Evolutionary conservation across 257 asterid species (phyloP).

Genomic region (Penstemon eatonii): DNA sequence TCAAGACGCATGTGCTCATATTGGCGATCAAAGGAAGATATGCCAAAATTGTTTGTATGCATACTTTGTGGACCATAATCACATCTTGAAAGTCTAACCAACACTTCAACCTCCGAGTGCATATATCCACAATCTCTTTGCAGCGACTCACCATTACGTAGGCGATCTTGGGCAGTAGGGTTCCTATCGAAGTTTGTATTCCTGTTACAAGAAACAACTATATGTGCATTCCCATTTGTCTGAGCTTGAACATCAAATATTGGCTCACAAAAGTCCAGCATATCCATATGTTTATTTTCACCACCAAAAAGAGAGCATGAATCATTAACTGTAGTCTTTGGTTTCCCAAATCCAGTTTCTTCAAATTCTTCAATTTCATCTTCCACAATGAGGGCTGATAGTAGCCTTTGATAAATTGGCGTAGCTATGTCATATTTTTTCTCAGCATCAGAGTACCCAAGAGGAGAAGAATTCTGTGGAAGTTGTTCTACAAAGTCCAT

Average conservation of each 20-base stretch:
- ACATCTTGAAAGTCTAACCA: slow-evolving; percentile 60
- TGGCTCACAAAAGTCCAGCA: slow-evolving; percentile 52
- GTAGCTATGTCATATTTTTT: slow-evolving; percentile 43
- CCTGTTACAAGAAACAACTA: slow-evolving; percentile 54
- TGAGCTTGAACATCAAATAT: slow-evolving; percentile 49
- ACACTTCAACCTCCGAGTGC: slow-evolving; percentile 63
- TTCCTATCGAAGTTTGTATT: slow-evolving; percentile 41
- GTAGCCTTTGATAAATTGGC: slow-evolving; percentile 87
- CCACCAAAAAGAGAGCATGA: slow-evolving; percentile 40
- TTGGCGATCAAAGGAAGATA: slow-evolving; percentile 54
- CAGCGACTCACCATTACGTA: slow-evolving; percentile 54
- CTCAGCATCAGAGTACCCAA: slow-evolving; percentile 47
- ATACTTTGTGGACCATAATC: slow-evolving; percentile 51
- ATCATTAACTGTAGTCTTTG: slow-evolving; percentile 46
- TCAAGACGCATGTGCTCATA: slow-evolving; percentile 73
- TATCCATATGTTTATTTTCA: slow-evolving; percentile 45
- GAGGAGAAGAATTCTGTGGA: slow-evolving; percentile 46
- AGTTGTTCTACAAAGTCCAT: slow-evolving; percentile 51
- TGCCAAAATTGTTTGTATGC: slow-evolving; percentile 36
- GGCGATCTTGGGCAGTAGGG: slow-evolving; percentile 35
- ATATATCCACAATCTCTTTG: slow-evolving; percentile 52
- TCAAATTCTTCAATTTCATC: slow-evolving; percentile 79
- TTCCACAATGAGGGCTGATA: slow-evolving; percentile 82
- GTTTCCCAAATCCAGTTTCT: slow-evolving; percentile 64
- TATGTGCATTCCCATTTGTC: slow-evolving; percentile 54